phyloP scores from a whole-genome alignment of 768 basidiomycete species.

The Trametes coccinea region DNA sequence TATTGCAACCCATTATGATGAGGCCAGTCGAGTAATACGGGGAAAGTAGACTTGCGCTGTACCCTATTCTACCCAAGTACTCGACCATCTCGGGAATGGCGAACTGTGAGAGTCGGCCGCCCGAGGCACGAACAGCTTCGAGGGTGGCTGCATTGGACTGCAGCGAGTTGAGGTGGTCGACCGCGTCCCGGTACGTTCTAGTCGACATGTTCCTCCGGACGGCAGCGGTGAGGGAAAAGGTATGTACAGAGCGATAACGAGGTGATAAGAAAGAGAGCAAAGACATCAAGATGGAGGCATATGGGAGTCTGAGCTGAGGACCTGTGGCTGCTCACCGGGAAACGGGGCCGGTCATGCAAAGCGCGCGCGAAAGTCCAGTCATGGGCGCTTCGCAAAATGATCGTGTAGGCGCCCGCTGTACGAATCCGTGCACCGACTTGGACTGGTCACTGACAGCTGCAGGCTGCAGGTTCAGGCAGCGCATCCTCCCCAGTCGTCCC shows the following conservation, averaged over 20 bases:
- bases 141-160: constrained; percentile 95
- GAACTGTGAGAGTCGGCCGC: constrained; percentile 54
- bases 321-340: too few species aligned
- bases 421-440: neutral
- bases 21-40: constrained; percentile 6
- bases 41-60: constrained; percentile 55
- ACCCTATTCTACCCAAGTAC: constrained; percentile 84
- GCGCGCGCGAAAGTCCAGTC: neutral
- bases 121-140: constrained; percentile 77
- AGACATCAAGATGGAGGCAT: constrained; percentile 10
- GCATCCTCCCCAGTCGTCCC: too few species aligned
- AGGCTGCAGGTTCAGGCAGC: neutral
- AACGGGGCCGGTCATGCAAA: neutral
- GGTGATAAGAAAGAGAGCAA: constrained; percentile 8
- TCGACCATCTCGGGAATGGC: constrained; percentile 90
- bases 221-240: constrained; percentile 1
- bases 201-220: constrained; percentile 52
- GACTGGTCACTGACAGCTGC: neutral
- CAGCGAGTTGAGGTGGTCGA: constrained; percentile 71
- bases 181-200: constrained; percentile 70
- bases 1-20: constrained; percentile 35
- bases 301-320: too few species aligned
- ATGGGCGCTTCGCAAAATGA: constrained; percentile 7
- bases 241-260: constrained; percentile 18
- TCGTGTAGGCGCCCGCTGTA: neutral